Evolutionary conservation across 2,329 filamentous ascomycete species (phyloP).

Genomic region (Trichoderma gracile): DNA sequence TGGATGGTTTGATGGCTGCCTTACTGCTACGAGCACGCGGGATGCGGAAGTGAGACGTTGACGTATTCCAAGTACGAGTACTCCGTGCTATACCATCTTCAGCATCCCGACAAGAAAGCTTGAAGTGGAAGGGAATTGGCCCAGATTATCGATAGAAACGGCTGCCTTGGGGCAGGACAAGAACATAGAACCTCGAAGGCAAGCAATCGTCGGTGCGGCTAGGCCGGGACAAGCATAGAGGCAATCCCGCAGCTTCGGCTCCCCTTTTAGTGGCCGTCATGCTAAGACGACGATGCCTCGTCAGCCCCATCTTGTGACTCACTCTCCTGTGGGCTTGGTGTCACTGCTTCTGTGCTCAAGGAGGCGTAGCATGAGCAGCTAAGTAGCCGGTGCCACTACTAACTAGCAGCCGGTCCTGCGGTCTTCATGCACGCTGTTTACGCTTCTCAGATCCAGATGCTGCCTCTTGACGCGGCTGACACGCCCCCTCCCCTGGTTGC

Average conservation of each 20-base stretch:
- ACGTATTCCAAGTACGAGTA: not conserved
- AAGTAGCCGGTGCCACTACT: not conserved
- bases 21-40: not conserved
- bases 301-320: slow-evolving; percentile 27
- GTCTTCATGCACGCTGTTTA: slow-evolving; percentile 19
- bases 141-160: slow-evolving; percentile 20
- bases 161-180: not conserved
- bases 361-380: slow-evolving; percentile 9
- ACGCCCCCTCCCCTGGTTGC: not conserved
- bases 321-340: slow-evolving; percentile 11
- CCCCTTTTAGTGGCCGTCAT: slow-evolving; percentile 21
- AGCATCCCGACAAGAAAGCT: not conserved
- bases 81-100: too few relatives aligned
- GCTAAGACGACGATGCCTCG: slow-evolving; percentile 13
- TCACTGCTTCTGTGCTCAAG: slow-evolving; percentile 1
- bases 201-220: not conserved
- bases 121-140: not conserved
- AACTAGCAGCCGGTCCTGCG: slow-evolving; percentile 3
- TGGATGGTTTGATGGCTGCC: not conserved
- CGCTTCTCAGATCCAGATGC: slow-evolving; percentile 23
- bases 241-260: slow-evolving; percentile 22
- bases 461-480: not conserved
- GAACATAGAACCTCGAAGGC: not conserved
- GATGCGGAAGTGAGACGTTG: not conserved
- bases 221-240: slow-evolving; percentile 12